phyloP scores from a whole-genome alignment of 2,329 filamentous ascomycete genomes.

The Immersiporthe knoxdaviesiana region DNA sequence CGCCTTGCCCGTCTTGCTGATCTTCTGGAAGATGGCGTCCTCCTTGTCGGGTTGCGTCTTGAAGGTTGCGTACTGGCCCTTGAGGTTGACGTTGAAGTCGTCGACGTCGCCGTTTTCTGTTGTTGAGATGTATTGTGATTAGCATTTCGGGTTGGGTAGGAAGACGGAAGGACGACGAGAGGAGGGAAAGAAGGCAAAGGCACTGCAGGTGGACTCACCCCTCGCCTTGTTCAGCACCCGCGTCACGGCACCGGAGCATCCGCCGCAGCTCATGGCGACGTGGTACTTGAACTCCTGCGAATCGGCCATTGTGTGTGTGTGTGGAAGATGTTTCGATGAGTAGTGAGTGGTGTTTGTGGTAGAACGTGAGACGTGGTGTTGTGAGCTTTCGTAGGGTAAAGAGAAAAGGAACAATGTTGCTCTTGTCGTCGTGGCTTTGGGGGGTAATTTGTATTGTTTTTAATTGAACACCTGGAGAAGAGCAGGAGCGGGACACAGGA shows the following conservation, averaged over 20 bases:
- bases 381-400: not conserved
- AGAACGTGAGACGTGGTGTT: not conserved
- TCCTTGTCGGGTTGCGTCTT: slow-evolving; percentile 74
- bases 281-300: slow-evolving; percentile 91
- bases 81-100: slow-evolving; percentile 83
- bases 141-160: not conserved
- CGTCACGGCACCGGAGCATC: slow-evolving; percentile 93
- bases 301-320: slow-evolving; percentile 65
- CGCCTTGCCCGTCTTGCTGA: slow-evolving; percentile 89
- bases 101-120: slow-evolving; percentile 69
- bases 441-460: not conserved
- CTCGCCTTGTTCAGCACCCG: slow-evolving; percentile 90
- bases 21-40: slow-evolving; percentile 75
- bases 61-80: slow-evolving; percentile 80
- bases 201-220: slow-evolving; percentile 53
- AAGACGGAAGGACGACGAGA: not conserved
- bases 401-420: not conserved
- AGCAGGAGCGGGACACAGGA: not conserved
- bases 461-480: not conserved
- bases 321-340: slow-evolving; percentile 33
- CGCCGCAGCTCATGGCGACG: slow-evolving; percentile 90
- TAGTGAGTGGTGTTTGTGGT: slow-evolving; percentile 4
- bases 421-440: not conserved
- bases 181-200: no score
- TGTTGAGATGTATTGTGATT: not conserved